Base-by-base conservation (phyloP, 768 basidiomycete genomes). In the Phylloporus sp. region DNA sequence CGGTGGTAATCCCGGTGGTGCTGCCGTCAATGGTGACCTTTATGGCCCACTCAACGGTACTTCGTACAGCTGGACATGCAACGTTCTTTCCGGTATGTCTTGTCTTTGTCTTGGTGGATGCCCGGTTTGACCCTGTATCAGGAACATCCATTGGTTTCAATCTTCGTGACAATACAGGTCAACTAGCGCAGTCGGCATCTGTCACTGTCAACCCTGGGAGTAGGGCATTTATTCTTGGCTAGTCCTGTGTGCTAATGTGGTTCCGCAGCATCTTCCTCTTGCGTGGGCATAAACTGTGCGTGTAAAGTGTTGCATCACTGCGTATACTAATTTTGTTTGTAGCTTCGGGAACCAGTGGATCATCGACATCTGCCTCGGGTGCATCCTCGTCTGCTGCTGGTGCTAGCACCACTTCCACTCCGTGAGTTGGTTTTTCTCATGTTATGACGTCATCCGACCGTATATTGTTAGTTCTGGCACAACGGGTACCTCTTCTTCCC, bases 101-200 rank as follows among this genome's bases (percentile, higher is more conserved):
- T 23, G 13, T 15, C 16, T 9, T 47, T 2, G 1, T n/a, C 41
- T 31, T 20, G 20, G 7, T 39, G 4, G n/a, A 31, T 13, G 23
- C 10, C 8, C 4, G 13, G 20, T 26, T 38, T 6, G 22, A 50
- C 22, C 5, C 10, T 23, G 4, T 5, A 6, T 28, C 8, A 81
- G 84, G 73, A n/a, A 78, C 76, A 5, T 64, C 57, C 35, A 65
- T 91, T 50, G 83, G 80, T 46, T 64, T 91, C 26, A 74, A 70
- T 12, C 53, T 93, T 55, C 79, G 77, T 63, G 91, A 94, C 61
- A 65, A 50, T 49, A 79, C 71, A 28, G 91, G 91, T 60, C 0
- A 20, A 0, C 23, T 64, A 43, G 73, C 65, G 0, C 82, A 82
- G 59, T 69, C 77, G 3, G 86, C 77, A 6, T 28, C 80, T 3